phyloP scores from a whole-genome alignment of 306 rosid species.

The Medicago lupulina region DNA sequence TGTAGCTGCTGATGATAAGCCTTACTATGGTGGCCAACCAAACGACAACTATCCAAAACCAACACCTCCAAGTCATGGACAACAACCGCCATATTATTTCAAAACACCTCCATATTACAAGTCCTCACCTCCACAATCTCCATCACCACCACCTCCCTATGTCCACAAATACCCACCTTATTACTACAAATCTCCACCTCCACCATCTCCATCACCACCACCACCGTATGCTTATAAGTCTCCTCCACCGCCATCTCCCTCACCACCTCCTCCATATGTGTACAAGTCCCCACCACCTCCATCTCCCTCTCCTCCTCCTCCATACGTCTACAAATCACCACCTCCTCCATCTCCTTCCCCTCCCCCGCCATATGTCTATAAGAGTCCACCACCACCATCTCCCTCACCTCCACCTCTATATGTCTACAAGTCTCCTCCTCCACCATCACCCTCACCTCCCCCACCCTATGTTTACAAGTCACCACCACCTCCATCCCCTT shows the following conservation, averaged over 20 bases:
- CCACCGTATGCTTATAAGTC: background rate
- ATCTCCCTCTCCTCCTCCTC: background rate
- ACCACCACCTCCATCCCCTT: conserved; percentile 27
- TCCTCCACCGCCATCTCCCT: background rate
- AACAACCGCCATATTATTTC: conserved; percentile 11
- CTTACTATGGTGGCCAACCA: conserved; percentile 25
- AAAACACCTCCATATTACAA: conserved; percentile 7
- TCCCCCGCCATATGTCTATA: background rate
- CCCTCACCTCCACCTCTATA: background rate
- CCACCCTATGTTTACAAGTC: conserved; percentile 29
- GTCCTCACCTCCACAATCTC: background rate
- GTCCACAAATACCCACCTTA: background rate
- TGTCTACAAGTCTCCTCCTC: background rate
- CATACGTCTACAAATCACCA: background rate
- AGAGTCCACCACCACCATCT: background rate
- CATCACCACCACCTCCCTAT: background rate
- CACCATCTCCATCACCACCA: background rate
- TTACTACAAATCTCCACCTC: background rate
- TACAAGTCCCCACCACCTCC: background rate
- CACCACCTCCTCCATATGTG: background rate
- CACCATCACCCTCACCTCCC: background rate
- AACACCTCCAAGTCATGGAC: background rate
- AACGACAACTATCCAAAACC: conserved; percentile 25
- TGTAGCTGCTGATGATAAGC: conserved; percentile 43
- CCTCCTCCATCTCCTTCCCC: background rate